These are phyloP conservation scores for Cercis canadensis DNA, from an alignment of 306 rosid species.

Conservation along the genomic window DNA sequence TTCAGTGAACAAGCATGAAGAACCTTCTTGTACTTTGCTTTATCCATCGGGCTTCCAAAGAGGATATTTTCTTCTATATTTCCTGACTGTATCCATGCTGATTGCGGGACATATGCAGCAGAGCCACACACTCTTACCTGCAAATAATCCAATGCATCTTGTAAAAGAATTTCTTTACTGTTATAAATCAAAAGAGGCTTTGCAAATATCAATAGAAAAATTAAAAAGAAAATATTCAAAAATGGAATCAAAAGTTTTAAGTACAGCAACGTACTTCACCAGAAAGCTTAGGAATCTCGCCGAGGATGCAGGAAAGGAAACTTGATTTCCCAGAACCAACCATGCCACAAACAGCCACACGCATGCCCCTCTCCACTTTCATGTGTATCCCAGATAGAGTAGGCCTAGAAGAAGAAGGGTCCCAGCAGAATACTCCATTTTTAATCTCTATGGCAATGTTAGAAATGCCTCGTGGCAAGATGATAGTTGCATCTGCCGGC, in stretches of 20 bases:
- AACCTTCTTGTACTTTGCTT: slow-evolving; percentile 84
- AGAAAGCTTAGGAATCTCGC: slow-evolving; percentile 81
- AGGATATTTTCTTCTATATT: slow-evolving; percentile 92
- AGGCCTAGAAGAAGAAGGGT: slow-evolving; percentile 62
- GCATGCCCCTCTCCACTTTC: slow-evolving; percentile 77
- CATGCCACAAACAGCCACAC: slow-evolving; percentile 85
- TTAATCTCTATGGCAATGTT: slow-evolving; percentile 67
- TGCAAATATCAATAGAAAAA: slow-evolving; percentile 27
- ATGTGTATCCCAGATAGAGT: slow-evolving; percentile 71
- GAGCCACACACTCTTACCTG: slow-evolving; percentile 84
- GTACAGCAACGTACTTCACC: slow-evolving; percentile 75
- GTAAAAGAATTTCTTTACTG: slow-evolving; percentile 22
- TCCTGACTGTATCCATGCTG: slow-evolving; percentile 97
- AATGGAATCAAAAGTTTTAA: slow-evolving; percentile 17
- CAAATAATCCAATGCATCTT: slow-evolving; percentile 31
- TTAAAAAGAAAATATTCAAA: slow-evolving; percentile 11
- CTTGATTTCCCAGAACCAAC: slow-evolving; percentile 94
- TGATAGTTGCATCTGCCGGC: slow-evolving; percentile 76
- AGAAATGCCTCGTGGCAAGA: slow-evolving; percentile 66
- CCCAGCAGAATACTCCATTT: slow-evolving; percentile 77
- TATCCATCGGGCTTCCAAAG: slow-evolving; percentile 82
- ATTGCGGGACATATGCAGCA: slow-evolving; percentile 89
- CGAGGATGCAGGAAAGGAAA: slow-evolving; percentile 83
- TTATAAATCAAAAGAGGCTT: slow-evolving; percentile 9
- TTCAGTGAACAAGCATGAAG: slow-evolving; percentile 87